A percentile compares a stretch with the other conserved stretches of the same genome.
phyloP scores from a whole-genome alignment of 2,329 filamentous ascomycete species.

The Aspergillus chevalieri region DNA sequence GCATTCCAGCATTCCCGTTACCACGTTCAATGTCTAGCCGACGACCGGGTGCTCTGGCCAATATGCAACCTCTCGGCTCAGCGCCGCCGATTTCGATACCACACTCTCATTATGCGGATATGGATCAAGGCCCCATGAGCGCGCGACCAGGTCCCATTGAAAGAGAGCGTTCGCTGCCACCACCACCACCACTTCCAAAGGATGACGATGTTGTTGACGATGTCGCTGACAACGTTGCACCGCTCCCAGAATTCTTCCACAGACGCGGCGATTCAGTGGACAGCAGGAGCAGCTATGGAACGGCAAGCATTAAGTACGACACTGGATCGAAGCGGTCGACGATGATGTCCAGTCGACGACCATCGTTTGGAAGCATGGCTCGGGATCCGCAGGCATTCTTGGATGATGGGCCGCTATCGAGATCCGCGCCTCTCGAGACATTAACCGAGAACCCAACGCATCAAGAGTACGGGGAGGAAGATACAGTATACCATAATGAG shows the following conservation, averaged over 20 bases:
- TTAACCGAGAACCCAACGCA: not conserved
- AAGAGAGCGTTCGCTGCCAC: not conserved
- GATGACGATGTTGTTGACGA: not conserved
- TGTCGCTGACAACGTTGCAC: not conserved
- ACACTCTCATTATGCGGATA: conserved; percentile 3
- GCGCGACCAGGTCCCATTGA: not conserved
- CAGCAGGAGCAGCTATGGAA: conserved; percentile 36
- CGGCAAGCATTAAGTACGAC: conserved; percentile 33
- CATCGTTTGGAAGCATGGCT: conserved; percentile 28
- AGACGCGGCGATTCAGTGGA: conserved; percentile 24
- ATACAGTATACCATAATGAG: conserved; percentile 7
- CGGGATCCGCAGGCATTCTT: conserved; percentile 23
- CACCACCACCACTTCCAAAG: conserved; percentile 6
- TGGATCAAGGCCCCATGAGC: not conserved
- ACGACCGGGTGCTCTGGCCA: conserved; percentile 15
- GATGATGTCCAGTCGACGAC: conserved; percentile 23
- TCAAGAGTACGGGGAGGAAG: conserved; percentile 9
- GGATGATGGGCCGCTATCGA: conserved; percentile 30
- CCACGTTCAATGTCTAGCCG: conserved; percentile 26
- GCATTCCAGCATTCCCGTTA: conserved; percentile 47
- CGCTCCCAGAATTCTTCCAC: conserved; percentile 6
- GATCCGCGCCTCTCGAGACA: conserved; percentile 16
- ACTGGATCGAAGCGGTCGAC: conserved; percentile 24
- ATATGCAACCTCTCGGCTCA: conserved; percentile 15
- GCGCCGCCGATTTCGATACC: conserved; percentile 14